Percentiles rank a stretch among this genome's conserved stretches.
phyloP scores from a whole-genome alignment of 1,139 yeast species.

The Suzukiozyma palmioleophila region DNA sequence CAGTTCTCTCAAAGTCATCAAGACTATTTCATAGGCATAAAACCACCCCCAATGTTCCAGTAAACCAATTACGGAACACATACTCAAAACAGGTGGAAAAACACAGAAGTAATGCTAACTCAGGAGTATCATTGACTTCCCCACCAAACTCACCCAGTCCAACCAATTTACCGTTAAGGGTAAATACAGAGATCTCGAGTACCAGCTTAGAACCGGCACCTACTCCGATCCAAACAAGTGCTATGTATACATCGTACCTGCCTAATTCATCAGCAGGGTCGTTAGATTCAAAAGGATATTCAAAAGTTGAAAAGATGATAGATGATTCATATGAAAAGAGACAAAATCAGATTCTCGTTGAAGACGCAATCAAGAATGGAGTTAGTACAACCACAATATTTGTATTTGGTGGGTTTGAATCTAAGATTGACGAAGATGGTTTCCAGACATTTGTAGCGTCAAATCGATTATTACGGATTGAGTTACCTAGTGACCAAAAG shows the following conservation, averaged over 20 bases:
- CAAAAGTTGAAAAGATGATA: background rate
- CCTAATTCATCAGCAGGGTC: slow-evolving; percentile 1
- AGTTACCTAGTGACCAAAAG: slow-evolving; percentile 16
- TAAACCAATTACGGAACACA: slow-evolving; percentile 20
- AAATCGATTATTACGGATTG: slow-evolving; percentile 35
- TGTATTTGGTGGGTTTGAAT: slow-evolving; percentile 40
- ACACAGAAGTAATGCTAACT: slow-evolving; percentile 27
- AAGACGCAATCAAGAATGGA: slow-evolving; percentile 2
- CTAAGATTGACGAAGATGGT: slow-evolving; percentile 13
- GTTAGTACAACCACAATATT: slow-evolving; percentile 18
- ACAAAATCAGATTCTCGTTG: background rate
- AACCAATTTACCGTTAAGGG: background rate
- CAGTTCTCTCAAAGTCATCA: slow-evolving; percentile 29
- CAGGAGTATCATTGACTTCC: slow-evolving; percentile 11
- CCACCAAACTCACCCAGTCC: slow-evolving; percentile 22
- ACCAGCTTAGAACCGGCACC: background rate
- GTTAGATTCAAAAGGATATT: background rate
- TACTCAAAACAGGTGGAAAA: slow-evolving; percentile 34
- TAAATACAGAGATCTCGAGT: slow-evolving; percentile 1
- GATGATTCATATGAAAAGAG: slow-evolving; percentile 1
- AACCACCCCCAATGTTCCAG: background rate
- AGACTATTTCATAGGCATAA: slow-evolving; percentile 26
- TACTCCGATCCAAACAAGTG: background rate
- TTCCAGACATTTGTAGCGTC: slow-evolving; percentile 26
- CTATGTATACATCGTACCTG: background rate